These are phyloP conservation scores for Coniosporium apollinis DNA, from an alignment of 495 filamentous ascomycete species.

Conservation along the genomic window DNA sequence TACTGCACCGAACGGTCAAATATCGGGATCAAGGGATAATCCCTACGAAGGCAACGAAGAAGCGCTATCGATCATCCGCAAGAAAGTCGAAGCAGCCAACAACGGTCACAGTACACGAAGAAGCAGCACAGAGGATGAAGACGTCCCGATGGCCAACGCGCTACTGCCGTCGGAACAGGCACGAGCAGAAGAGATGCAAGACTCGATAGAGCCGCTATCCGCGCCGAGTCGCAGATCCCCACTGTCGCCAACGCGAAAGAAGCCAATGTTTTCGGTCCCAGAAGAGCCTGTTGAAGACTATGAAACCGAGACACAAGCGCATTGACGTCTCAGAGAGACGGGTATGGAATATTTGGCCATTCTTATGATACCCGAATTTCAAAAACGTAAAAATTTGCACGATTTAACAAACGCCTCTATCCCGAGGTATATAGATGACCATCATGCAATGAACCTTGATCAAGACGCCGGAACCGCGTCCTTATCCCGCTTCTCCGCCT, in stretches of 20 bases:
- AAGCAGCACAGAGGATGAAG: no score
- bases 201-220: neutral
- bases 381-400: no score
- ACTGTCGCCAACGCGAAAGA: constrained; percentile 3
- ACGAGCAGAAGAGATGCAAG: neutral
- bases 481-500: no score
- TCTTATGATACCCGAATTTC: no score
- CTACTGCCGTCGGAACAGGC: neutral
- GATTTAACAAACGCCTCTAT: no score
- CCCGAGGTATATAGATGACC: no score
- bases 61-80: constrained; percentile 8
- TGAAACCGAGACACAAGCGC: constrained; percentile 4
- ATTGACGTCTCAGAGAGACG: neutral
- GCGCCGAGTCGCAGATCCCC: neutral
- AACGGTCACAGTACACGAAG: neutral
- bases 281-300: constrained; percentile 8
- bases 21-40: no score
- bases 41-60: constrained; percentile 11
- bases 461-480: no score
- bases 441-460: no score
- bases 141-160: neutral
- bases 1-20: no score
- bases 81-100: constrained; percentile 10
- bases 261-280: constrained; percentile 15
- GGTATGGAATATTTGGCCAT: neutral